These are phyloP conservation scores for Leishmania tarentolae DNA, from an alignment of 208 protist genomes.

Conservation along the genomic window DNA sequence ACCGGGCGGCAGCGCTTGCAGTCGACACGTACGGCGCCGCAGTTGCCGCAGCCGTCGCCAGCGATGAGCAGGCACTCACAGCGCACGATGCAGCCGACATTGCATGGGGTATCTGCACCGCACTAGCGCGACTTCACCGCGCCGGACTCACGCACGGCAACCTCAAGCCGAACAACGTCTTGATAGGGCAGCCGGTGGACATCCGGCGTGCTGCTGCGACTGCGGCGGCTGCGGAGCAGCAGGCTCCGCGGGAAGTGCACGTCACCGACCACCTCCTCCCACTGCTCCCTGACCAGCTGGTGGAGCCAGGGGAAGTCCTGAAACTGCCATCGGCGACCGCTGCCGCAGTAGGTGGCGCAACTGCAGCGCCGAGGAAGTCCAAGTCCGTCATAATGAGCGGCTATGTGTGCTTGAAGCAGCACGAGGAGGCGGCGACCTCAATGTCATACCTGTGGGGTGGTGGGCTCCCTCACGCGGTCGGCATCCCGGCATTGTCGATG, in stretches of 20 bases:
- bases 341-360: background rate
- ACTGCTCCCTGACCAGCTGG: slow-evolving; percentile 22
- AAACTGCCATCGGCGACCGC: background rate
- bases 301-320: slow-evolving; percentile 22
- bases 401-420: slow-evolving; percentile 34
- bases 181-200: slow-evolving; percentile 23
- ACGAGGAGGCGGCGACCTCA: slow-evolving; percentile 8
- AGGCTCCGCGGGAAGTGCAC: slow-evolving; percentile 9
- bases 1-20: slow-evolving; percentile 2
- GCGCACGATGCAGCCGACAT: slow-evolving; percentile 31
- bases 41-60: slow-evolving; percentile 3
- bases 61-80: slow-evolving; percentile 13
- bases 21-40: slow-evolving; percentile 4
- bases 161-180: slow-evolving; percentile 58
- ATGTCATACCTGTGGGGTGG: slow-evolving; percentile 27
- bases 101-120: slow-evolving; percentile 17
- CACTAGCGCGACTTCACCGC: slow-evolving; percentile 23
- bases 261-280: slow-evolving; percentile 31
- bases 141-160: slow-evolving; percentile 46
- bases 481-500: slow-evolving; percentile 16
- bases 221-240: too few relatives aligned
- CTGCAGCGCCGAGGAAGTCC: background rate
- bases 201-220: background rate
- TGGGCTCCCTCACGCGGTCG: background rate
- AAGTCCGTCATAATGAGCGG: slow-evolving; percentile 3